Evolutionary conservation across 1,139 yeast species (phyloP).

Genomic region (Candida buenavistaensis): DNA sequence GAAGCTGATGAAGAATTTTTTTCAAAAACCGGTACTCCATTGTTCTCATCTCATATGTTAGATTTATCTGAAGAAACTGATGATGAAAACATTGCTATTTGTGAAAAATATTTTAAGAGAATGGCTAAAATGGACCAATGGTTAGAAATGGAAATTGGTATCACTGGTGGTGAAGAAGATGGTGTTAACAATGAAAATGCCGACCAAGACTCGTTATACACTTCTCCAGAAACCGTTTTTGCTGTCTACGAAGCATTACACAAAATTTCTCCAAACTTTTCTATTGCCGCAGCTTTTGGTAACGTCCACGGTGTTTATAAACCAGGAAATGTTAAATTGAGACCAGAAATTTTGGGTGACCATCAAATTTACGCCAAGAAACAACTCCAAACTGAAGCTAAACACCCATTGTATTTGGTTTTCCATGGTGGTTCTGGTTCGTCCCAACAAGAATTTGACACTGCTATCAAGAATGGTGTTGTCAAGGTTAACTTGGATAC

Average conservation of each 20-base stretch:
- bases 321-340: slow-evolving; percentile 96
- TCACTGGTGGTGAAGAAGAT: slow-evolving; percentile 99
- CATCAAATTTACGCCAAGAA: slow-evolving; percentile 86
- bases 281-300: slow-evolving; percentile 99
- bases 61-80: slow-evolving; percentile 97
- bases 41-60: slow-evolving; percentile 98
- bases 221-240: slow-evolving; percentile 93
- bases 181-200: slow-evolving; percentile 99
- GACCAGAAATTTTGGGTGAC: slow-evolving; percentile 91
- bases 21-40: slow-evolving; percentile 85
- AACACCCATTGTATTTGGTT: slow-evolving; percentile 89
- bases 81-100: slow-evolving; percentile 90
- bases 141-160: slow-evolving; percentile 99
- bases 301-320: slow-evolving; percentile 99
- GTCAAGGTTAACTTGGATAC: slow-evolving; percentile 99
- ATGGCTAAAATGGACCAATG: slow-evolving; percentile 94
- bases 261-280: slow-evolving; percentile 95
- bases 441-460: slow-evolving; percentile 83
- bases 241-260: slow-evolving; percentile 86
- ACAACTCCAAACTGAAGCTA: slow-evolving; percentile 52
- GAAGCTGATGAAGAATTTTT: slow-evolving; percentile 94
- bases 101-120: slow-evolving; percentile 93
- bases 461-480: slow-evolving; percentile 90
- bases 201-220: slow-evolving; percentile 83
- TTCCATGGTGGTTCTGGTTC: slow-evolving; percentile 99